Evolutionary conservation across 805 yeast species (phyloP).

Genomic region (Saturnispora mendoncae): DNA sequence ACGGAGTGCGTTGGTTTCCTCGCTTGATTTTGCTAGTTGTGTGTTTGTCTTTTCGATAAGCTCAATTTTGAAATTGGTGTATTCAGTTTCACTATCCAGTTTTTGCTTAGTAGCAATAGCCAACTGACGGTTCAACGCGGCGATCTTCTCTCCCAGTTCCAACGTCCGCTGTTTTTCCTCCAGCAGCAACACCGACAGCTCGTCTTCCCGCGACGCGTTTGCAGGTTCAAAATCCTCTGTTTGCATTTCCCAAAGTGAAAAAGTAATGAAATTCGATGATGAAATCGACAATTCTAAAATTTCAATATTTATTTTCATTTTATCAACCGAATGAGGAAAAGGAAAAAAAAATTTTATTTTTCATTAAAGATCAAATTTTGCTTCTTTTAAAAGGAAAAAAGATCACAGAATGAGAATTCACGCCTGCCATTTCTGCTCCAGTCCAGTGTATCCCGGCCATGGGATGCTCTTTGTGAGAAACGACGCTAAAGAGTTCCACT

Average conservation of each 20-base stretch:
- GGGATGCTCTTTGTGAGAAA: slow-evolving; percentile 98
- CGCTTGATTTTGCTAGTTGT: slow-evolving; percentile 11
- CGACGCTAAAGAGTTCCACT: slow-evolving; percentile 95
- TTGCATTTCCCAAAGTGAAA: no score
- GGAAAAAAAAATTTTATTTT: background rate
- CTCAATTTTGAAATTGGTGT: slow-evolving; percentile 4
- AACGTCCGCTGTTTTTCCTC: background rate
- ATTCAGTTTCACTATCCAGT: slow-evolving; percentile 8
- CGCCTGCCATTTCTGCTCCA: slow-evolving; percentile 94
- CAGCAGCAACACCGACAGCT: background rate
- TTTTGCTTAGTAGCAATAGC: slow-evolving; percentile 20
- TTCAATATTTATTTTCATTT: background rate
- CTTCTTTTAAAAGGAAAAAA: background rate
- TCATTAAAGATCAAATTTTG: background rate
- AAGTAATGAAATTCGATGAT: no score
- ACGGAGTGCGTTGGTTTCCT: slow-evolving; percentile 50
- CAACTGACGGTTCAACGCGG: slow-evolving; percentile 28
- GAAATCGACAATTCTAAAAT: background rate
- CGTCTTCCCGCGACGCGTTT: background rate
- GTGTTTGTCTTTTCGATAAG: slow-evolving; percentile 4
- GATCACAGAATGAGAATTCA: slow-evolving; percentile 70
- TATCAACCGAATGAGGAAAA: no score
- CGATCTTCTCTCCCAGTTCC: slow-evolving; percentile 15
- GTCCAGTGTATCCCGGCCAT: slow-evolving; percentile 90
- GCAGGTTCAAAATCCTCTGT: no score